Evolutionary conservation across 345 rosid genomes (phyloP).

Genomic region (Lepidium didymum): DNA sequence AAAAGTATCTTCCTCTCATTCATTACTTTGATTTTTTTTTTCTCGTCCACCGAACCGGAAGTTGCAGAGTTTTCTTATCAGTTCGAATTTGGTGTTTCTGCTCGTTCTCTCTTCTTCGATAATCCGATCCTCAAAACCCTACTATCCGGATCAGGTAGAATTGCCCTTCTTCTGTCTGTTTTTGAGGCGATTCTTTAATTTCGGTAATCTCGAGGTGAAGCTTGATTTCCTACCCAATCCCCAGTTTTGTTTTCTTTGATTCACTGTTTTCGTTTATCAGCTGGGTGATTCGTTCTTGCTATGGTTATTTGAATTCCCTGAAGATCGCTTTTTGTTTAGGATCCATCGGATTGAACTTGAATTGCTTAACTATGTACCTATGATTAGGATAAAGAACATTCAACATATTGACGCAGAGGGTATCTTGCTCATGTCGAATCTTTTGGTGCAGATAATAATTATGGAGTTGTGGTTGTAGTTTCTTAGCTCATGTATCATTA

Average conservation of each 20-base stretch:
- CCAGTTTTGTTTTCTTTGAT: background rate
- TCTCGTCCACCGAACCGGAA: conserved; percentile 11
- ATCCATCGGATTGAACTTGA: background rate
- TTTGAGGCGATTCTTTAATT: background rate
- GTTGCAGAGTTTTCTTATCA: conserved; percentile 11
- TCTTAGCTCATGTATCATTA: background rate
- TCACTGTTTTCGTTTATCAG: background rate
- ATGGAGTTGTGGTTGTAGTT: background rate
- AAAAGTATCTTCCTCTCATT: background rate
- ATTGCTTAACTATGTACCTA: background rate
- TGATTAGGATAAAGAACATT: background rate
- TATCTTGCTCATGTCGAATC: background rate
- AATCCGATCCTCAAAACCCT: conserved; percentile 21
- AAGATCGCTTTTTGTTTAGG: background rate
- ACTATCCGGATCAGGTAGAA: conserved; percentile 18
- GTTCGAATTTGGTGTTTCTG: conserved; percentile 20
- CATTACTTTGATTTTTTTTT: background rate
- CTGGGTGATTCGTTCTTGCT: background rate
- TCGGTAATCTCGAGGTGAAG: background rate
- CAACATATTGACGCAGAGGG: background rate
- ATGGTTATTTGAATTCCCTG: background rate
- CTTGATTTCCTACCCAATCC: background rate
- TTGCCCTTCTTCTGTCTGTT: background rate
- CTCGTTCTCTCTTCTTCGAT: background rate
- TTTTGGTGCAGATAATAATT: background rate